Percentiles rank a stretch among this genome's conserved stretches.
Evolutionary conservation across 352 stramenopile species (phyloP).

Genomic region (Globisporangium acanthophoron): DNA sequence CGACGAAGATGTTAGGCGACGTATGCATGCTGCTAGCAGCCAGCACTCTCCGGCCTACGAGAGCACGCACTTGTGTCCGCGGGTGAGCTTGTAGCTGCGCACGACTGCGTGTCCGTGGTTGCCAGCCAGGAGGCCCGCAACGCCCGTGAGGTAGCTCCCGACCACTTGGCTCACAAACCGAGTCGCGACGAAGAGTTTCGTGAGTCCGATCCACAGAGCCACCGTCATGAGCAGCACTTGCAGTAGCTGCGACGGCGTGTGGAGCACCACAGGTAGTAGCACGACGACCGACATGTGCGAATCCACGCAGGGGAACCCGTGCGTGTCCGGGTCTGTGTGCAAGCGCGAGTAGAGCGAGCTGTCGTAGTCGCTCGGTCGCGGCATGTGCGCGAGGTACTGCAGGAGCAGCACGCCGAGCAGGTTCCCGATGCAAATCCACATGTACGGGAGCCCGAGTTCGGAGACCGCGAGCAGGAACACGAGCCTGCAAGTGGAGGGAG

Average conservation of each 20-base stretch:
- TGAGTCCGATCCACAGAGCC: slow-evolving; percentile 26
- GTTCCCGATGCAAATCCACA: slow-evolving; percentile 65
- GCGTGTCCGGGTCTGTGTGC: slow-evolving; percentile 11
- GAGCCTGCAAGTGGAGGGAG: slow-evolving; percentile 29
- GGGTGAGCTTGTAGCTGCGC: slow-evolving; percentile 36
- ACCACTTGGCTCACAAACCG: slow-evolving; percentile 56
- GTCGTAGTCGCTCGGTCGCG: slow-evolving; percentile 53
- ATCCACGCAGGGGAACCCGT: slow-evolving; percentile 48
- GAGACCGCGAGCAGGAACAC: slow-evolving; percentile 49
- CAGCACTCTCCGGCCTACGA: neutral
- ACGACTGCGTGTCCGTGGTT: slow-evolving; percentile 54
- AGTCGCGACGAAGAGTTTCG: slow-evolving; percentile 33
- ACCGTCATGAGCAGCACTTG: slow-evolving; percentile 18
- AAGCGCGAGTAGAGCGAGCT: slow-evolving; percentile 19
- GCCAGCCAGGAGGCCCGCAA: slow-evolving; percentile 45
- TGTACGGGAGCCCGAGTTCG: slow-evolving; percentile 56
- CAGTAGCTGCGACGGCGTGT: slow-evolving; percentile 26
- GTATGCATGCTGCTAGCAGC: neutral
- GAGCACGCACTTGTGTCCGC: slow-evolving; percentile 28
- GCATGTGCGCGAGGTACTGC: slow-evolving; percentile 36
- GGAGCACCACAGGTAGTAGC: slow-evolving; percentile 44
- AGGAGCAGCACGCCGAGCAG: slow-evolving; percentile 38
- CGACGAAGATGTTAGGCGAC: neutral
- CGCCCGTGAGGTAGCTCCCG: slow-evolving; percentile 54
- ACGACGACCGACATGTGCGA: slow-evolving; percentile 72